phyloP scores from a whole-genome alignment of 2,329 filamentous ascomycete genomes.

The Xylaria hypoxylon region DNA sequence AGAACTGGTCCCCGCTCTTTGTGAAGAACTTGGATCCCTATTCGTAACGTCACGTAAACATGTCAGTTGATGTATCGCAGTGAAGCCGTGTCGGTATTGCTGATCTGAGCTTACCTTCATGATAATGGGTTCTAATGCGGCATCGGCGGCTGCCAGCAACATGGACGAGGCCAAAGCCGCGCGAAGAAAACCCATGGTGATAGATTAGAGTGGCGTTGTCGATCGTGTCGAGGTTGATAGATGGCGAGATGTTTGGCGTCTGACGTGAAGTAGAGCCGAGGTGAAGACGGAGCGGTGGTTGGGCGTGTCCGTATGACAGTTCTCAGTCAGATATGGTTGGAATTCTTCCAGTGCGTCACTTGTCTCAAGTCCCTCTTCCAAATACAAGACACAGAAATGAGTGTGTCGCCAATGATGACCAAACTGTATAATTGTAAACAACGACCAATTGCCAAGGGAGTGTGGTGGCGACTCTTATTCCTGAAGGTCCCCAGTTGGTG shows the following conservation, averaged over 20 bases:
- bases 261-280: constrained; percentile 8
- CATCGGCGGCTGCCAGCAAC: constrained; percentile 45
- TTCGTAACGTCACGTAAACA: background rate
- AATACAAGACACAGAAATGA: constrained; percentile 23
- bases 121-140: constrained; percentile 50
- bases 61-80: constrained; percentile 22
- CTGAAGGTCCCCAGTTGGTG: constrained; percentile 9
- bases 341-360: constrained; percentile 24
- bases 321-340: constrained; percentile 8
- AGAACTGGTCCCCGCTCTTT: constrained; percentile 65
- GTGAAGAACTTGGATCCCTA: constrained; percentile 72
- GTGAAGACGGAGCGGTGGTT: background rate
- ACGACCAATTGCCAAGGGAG: constrained; percentile 27
- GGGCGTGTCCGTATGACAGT: background rate
- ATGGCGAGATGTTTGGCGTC: background rate
- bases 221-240: background rate
- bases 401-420: background rate
- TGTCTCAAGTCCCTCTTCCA: constrained; percentile 23
- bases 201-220: background rate
- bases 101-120: constrained; percentile 47
- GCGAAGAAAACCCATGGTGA: constrained; percentile 48
- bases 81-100: background rate
- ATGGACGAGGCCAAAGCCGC: constrained; percentile 47
- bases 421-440: constrained; percentile 27
- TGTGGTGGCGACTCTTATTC: constrained; percentile 29